A percentile compares a stretch with the other conserved stretches of the same genome.
Conservation (phyloP, 306 rosid genomes). For the Malus sieversii region DNA sequence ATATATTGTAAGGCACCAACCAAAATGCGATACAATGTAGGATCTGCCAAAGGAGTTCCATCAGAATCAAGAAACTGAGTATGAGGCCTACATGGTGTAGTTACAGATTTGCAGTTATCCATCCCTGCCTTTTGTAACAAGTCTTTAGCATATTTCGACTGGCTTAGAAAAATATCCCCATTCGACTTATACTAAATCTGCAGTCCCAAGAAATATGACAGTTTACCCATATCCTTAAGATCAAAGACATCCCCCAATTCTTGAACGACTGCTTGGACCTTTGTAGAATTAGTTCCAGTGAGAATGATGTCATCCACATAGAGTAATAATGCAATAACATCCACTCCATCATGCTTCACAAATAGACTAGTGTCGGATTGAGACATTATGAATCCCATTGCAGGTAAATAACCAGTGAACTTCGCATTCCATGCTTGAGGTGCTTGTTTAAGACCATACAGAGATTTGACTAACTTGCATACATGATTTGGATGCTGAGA, state of each 20-base stretch:
- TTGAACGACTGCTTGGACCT: background rate
- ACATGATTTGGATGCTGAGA: too few relatives aligned
- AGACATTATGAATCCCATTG: background rate
- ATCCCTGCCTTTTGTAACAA: background rate
- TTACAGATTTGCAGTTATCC: background rate
- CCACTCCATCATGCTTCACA: background rate
- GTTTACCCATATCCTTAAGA: too few relatives aligned
- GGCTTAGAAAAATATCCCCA: background rate
- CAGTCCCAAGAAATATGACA: too few relatives aligned
- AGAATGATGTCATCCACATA: background rate
- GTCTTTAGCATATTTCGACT: background rate
- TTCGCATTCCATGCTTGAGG: background rate
- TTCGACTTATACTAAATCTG: background rate
- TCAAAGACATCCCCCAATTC: background rate
- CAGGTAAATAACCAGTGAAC: too few relatives aligned
- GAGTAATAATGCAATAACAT: background rate
- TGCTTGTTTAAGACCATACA: background rate
- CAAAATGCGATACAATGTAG: too few relatives aligned
- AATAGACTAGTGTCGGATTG: background rate
- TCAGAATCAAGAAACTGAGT: too few relatives aligned
- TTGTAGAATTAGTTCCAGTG: background rate
- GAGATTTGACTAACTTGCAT: background rate
- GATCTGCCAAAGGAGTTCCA: too few relatives aligned
- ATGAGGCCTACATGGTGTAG: too few relatives aligned
- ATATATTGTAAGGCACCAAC: too few relatives aligned